Evolutionary conservation across 2,329 filamentous ascomycete genomes (phyloP).

Genomic region (Xylaria sp.): DNA sequence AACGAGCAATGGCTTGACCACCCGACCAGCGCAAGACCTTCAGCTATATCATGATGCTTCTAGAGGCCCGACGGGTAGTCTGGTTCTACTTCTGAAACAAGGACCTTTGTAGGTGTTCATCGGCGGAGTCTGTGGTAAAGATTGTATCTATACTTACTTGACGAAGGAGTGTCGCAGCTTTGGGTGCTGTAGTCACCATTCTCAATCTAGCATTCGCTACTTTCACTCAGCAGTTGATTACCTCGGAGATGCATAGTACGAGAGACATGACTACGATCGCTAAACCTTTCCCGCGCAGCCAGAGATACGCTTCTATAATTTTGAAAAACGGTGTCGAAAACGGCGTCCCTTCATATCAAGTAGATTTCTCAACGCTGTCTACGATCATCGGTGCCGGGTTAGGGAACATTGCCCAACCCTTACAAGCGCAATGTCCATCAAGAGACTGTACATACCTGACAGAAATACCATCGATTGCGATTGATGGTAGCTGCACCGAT

Average conservation of each 20-base stretch:
- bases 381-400: background rate
- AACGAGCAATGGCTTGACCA: conserved; percentile 5
- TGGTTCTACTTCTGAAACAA: background rate
- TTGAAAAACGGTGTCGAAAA: background rate
- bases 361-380: conserved; percentile 1
- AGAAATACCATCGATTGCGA: conserved; percentile 1
- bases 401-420: background rate
- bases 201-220: background rate
- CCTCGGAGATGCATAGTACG: background rate
- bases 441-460: background rate
- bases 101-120: background rate
- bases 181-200: conserved; percentile 3
- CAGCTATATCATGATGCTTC: conserved; percentile 2
- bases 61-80: background rate
- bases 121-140: background rate
- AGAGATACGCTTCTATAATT: background rate
- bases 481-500: conserved; percentile 8
- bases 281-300: background rate
- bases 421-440: background rate
- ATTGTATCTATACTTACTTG: conserved; percentile 2
- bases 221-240: conserved; percentile 1
- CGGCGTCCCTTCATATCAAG: background rate
- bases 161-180: background rate
- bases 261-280: background rate
- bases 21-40: background rate